Base-by-base conservation (phyloP, 2,329 filamentous ascomycete genomes). In the Penicillium sp. region DNA sequence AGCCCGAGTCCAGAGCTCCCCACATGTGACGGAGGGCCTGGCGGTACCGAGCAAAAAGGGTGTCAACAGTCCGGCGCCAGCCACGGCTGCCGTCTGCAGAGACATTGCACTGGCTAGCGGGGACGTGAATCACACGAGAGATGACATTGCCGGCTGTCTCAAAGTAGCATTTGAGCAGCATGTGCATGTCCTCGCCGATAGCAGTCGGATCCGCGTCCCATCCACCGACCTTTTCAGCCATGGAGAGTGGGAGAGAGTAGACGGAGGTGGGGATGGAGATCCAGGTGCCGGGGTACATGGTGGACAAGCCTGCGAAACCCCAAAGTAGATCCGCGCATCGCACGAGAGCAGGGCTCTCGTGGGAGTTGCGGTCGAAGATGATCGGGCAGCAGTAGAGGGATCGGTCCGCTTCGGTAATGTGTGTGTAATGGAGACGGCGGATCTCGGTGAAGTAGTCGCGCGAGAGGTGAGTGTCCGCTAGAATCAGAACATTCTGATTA, bases 141-240 rank as follows among this genome's bases (percentile, higher is more conserved):
- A 86, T 86, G 55, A 91, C 71, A 70, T 90, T 86, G 3, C 89
- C 89, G 62, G 88, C 89, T 17, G 90, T 82, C 0, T 88, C 86
- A 64, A 91, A 91, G 78, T 91, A 91, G 73, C 88, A 90, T 79
- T 91, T 91, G 63, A 91, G 81, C 70, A 89, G 89, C 89, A 91
- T 91, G 77, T 91, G 89, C 69, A 91, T 75, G 69, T 91, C 89
- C 74, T 91, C 89, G 45, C 89, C 89, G 65, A 91, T 91, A 20
- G 89, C 88, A 61, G 90, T 88, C 1, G 85, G 82, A 54, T 85
- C 87, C 55, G 85, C 84, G 70, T 91, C 89, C 89, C 88, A 91
- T 28, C 89, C 89, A 10, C 87, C 87, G 34, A 90, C 88, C 31
- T 84, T 82, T 67, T 90, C 88, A 42, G 88, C 84, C 15, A 91